Evolutionary conservation across 495 filamentous ascomycete species (phyloP).

Genomic region (Lichina pygmaea): DNA sequence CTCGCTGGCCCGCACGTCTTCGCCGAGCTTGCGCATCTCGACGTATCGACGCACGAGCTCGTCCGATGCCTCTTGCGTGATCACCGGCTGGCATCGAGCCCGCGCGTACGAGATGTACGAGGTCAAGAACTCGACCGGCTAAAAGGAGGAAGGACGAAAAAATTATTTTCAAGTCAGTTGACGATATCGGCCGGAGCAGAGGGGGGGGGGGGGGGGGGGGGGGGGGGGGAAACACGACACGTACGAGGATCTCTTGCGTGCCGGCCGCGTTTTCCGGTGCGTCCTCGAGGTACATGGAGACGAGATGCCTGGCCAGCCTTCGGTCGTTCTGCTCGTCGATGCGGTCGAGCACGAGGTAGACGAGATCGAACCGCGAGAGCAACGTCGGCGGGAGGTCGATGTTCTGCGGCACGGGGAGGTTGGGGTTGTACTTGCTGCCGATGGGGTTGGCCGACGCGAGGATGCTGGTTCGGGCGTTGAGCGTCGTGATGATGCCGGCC

Average conservation of each 20-base stretch:
- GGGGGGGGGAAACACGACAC: conserved; percentile 10
- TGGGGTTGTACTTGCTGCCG: conserved; percentile 88
- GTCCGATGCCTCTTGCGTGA: conserved; percentile 48
- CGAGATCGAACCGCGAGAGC: conserved; percentile 83
- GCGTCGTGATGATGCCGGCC: conserved; percentile 92
- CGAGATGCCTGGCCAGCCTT: conserved; percentile 67
- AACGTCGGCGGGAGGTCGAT: conserved; percentile 92
- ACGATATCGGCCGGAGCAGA: neutral
- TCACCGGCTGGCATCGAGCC: conserved; percentile 51
- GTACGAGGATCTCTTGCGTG: conserved; percentile 48
- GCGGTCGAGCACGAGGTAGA: conserved; percentile 86
- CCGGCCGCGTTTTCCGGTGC: conserved; percentile 56
- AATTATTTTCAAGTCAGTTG: neutral
- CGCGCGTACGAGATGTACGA: conserved; percentile 95
- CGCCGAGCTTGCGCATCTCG: conserved; percentile 83
- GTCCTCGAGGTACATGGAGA: conserved; percentile 95
- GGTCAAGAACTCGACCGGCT: conserved; percentile 88
- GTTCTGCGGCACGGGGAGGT: conserved; percentile 86
- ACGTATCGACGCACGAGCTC: conserved; percentile 75
- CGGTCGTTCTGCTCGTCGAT: conserved; percentile 75
- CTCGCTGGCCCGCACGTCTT: conserved; percentile 77
- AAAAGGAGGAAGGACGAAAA: no score
- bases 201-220: neutral
- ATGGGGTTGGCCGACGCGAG: conserved; percentile 94
- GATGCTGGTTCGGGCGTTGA: conserved; percentile 85